Conservation (phyloP, 202 grass and related monocot species). For the Zoysia matrella region DNA sequence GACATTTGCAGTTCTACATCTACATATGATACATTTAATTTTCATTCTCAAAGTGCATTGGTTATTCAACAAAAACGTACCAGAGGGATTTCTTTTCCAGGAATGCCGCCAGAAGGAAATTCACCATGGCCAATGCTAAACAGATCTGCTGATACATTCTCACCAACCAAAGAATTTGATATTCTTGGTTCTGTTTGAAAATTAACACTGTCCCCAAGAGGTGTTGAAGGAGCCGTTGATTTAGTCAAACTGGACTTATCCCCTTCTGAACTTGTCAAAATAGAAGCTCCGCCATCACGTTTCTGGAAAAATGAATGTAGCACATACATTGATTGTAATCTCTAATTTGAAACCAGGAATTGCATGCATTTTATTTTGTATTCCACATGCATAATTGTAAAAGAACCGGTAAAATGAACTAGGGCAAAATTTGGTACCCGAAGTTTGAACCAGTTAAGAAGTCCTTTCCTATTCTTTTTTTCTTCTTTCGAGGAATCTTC, state of each 20-base stretch:
- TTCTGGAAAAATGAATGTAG: constrained; percentile 60
- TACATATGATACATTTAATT: constrained; percentile 10
- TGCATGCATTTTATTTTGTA: neutral
- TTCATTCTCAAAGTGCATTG: constrained; percentile 10
- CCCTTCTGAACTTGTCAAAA: constrained; percentile 93
- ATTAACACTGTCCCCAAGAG: constrained; percentile 81
- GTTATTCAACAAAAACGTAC: constrained; percentile 49
- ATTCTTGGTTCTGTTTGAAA: constrained; percentile 72
- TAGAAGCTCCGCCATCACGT: constrained; percentile 81
- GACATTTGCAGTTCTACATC: neutral
- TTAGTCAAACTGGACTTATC: constrained; percentile 98
- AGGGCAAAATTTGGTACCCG: constrained; percentile 56
- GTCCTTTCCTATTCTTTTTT: constrained; percentile 89
- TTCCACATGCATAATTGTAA: constrained; percentile 17
- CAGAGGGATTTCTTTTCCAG: constrained; percentile 64
- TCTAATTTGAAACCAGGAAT: constrained; percentile 12
- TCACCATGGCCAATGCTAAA: constrained; percentile 66
- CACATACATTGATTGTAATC: constrained; percentile 9
- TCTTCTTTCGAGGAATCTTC: constrained; percentile 93
- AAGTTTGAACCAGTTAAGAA: constrained; percentile 99
- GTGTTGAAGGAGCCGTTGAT: constrained; percentile 95
- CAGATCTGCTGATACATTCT: constrained; percentile 72
- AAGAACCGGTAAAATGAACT: constrained; percentile 7
- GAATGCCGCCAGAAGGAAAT: constrained; percentile 63
- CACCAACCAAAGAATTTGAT: constrained; percentile 73